Base-by-base conservation (phyloP, 1,139 yeast genomes). In the Kodamaea sp. region DNA sequence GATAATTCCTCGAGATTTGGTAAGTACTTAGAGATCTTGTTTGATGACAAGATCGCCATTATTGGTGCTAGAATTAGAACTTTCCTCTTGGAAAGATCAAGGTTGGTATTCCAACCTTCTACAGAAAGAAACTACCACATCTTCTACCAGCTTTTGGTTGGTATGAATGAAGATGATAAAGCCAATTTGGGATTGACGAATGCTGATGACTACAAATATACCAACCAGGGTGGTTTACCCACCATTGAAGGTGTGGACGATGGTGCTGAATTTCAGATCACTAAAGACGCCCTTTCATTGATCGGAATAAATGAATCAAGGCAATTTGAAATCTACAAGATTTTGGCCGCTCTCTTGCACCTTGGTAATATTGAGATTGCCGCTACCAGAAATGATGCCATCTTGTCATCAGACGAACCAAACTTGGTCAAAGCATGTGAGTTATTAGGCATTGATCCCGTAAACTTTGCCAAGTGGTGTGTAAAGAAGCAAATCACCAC, bases 1-100 rank as follows among this genome's bases (percentile, higher is more conserved):
- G 97, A 92, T 62, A 92, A 92, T 62, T 92, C 97, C 25, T 90
- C 97, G 13, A 82, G 98, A 59, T 92, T 92, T 57, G 98, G 98
- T 57, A 92, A 92, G 61, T 92, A 92, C 57, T 73, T 92, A 54
- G 97, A 92, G 63, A 92, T 92, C 48, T 69, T 88, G 48, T 92
- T 92, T 56, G 84, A 89, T 60, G 62, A 73, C 24, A 58, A 76
- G 20, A 79, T 85, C 10, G 78, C 87, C 29, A 92, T 92, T 53
- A 83, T 88, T 50, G 98, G 98, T 52, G 97, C 98, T 7, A 76
- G 92, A 51, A 86, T 92, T 42, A 78, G 97, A 63, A 92, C 97
- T 0, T 92, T 90, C 57, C 71, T 92, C 47, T 74, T 92, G 51
- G 98, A 92, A 61, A 80, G 97, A 52, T 89, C 97, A 15, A 79